phyloP scores from a whole-genome alignment of 2,329 filamentous ascomycete genomes.

The Colletotrichum cuscutae region DNA sequence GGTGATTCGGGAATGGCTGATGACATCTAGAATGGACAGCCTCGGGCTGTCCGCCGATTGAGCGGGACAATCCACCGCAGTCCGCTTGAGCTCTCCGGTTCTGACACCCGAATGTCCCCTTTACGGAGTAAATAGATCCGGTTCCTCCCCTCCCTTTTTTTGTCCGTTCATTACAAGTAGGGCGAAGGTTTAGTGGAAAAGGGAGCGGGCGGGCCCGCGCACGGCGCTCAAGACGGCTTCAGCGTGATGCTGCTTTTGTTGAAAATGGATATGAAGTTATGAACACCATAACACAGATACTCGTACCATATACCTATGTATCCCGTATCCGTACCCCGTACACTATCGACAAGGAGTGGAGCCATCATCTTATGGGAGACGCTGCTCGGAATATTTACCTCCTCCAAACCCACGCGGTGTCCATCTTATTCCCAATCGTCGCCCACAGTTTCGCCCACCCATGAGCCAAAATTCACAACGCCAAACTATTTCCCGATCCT shows the following conservation, averaged over 20 bases:
- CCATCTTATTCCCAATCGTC: slow-evolving; percentile 3
- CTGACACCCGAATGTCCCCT: background rate
- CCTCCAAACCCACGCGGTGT: background rate
- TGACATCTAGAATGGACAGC: background rate
- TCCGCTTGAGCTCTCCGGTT: background rate
- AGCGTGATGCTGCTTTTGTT: background rate
- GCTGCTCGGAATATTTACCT: background rate
- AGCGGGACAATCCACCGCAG: background rate
- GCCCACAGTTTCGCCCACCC: background rate
- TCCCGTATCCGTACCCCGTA: too few relatives aligned
- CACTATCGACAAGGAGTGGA: too few relatives aligned
- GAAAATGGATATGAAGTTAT: too few relatives aligned
- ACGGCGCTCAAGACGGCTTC: slow-evolving; percentile 11
- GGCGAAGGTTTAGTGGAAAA: background rate
- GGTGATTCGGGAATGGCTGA: background rate
- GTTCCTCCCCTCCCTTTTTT: background rate
- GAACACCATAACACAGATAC: too few relatives aligned
- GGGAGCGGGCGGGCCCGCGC: background rate
- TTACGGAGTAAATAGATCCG: background rate
- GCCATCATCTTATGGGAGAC: background rate
- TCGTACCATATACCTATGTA: too few relatives aligned
- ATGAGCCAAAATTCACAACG: background rate
- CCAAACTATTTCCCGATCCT: slow-evolving; percentile 13
- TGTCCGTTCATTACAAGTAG: too few relatives aligned
- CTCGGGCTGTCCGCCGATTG: background rate